These are phyloP conservation scores for Lactarius hengduanensis DNA, from an alignment of 768 basidiomycete species.

Conservation along the genomic window DNA sequence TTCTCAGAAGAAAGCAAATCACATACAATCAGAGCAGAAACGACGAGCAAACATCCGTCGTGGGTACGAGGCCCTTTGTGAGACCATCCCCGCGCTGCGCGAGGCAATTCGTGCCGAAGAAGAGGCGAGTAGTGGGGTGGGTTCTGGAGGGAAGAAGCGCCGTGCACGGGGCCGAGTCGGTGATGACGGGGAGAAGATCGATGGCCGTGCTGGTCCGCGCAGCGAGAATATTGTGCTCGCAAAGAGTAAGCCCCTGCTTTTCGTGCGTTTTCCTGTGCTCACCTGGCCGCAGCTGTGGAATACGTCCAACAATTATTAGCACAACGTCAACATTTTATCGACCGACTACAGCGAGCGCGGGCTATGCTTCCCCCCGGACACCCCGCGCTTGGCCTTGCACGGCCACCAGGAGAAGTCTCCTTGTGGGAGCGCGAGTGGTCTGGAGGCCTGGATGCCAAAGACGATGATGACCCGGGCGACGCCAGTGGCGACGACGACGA, in stretches of 20 bases:
- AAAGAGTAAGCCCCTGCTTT: conserved; percentile 62
- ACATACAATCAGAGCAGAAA: conserved; percentile 93
- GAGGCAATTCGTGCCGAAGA: conserved; percentile 82
- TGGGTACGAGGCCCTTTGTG: conserved; percentile 87
- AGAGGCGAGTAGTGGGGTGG: conserved; percentile 45
- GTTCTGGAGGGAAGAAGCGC: conserved; percentile 35
- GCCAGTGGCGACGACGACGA: conserved; percentile 29
- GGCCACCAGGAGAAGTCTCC: conserved; percentile 36
- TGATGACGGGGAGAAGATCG: conserved; percentile 60
- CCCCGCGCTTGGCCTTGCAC: conserved; percentile 45
- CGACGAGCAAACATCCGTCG: conserved; percentile 86
- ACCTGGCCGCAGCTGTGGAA: conserved; percentile 67
- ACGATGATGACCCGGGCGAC: conserved; percentile 26
- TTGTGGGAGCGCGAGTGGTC: conserved; percentile 87
- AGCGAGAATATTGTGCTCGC: conserved; percentile 88
- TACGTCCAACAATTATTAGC: conserved; percentile 67
- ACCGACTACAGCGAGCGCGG: conserved; percentile 60
- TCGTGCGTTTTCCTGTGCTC: conserved; percentile 20
- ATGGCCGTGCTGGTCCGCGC: conserved; percentile 84
- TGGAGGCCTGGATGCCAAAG: conserved; percentile 53
- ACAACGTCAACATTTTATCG: conserved; percentile 55
- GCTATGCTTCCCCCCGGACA: conserved; percentile 57
- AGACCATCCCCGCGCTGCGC: conserved; percentile 74
- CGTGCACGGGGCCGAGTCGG: conserved; percentile 34
- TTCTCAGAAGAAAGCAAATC: conserved; percentile 89